Evolutionary conservation across 73 alveolate species (phyloP).

Genomic region (Tetrahymena elliotti): DNA sequence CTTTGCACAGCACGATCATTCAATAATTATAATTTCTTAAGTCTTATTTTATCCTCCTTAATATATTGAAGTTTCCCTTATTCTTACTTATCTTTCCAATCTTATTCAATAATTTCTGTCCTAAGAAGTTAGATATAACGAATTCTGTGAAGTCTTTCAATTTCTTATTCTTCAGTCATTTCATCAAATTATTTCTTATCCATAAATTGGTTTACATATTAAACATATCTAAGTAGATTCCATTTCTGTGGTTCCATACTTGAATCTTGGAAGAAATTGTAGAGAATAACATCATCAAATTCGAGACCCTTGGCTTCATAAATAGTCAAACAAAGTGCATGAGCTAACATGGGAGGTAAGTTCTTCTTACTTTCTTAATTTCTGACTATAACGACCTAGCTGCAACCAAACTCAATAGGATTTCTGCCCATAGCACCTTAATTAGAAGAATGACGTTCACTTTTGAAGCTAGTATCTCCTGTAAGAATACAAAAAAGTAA

Average conservation of each 20-base stretch:
- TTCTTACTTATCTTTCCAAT: conserved; percentile 9
- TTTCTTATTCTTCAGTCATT: conserved; percentile 11
- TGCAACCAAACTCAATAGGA: conserved; percentile 57
- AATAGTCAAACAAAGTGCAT: conserved; percentile 62
- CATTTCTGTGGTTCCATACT: conserved; percentile 39
- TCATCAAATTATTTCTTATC: conserved; percentile 12
- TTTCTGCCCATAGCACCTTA: neutral
- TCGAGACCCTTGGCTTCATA: conserved; percentile 73
- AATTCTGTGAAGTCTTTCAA: neutral
- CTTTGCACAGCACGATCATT: neutral
- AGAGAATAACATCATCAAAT: conserved; percentile 62
- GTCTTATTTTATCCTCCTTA: neutral
- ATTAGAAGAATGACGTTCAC: neutral
- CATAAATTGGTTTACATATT: neutral
- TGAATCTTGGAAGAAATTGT: conserved; percentile 66
- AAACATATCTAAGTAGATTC: conserved; percentile 43
- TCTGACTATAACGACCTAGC: conserved; percentile 64
- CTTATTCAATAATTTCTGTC: conserved; percentile 1
- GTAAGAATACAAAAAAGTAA: neutral
- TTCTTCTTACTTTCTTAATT: conserved; percentile 54
- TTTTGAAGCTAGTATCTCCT: neutral
- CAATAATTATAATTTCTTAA: neutral
- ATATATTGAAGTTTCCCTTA: conserved; percentile 4
- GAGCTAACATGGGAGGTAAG: conserved; percentile 46
- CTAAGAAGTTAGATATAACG: neutral